Conservation (phyloP, 2,329 filamentous ascomycete genomes). For the Colletotrichum nymphaeae region DNA sequence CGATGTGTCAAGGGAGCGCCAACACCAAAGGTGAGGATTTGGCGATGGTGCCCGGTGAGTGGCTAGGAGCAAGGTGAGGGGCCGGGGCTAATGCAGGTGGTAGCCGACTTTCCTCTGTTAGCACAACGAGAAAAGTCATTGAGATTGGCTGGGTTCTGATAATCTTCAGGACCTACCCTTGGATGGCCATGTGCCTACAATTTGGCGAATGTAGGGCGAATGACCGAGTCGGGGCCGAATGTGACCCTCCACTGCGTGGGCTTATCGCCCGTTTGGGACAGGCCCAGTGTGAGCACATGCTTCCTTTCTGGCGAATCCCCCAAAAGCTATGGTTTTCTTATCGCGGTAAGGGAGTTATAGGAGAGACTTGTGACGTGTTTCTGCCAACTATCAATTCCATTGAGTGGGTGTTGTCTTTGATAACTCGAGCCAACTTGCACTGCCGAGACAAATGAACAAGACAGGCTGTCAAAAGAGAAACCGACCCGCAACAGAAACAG, state of each 20-base stretch:
- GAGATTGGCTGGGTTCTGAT: not conserved
- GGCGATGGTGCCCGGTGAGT: constrained; percentile 23
- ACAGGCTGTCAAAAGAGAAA: not conserved
- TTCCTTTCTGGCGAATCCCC: not conserved
- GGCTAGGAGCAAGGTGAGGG: constrained; percentile 6
- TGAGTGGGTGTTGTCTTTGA: not conserved
- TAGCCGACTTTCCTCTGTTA: constrained; percentile 1
- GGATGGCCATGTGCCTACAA: constrained; percentile 23
- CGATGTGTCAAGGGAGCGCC: not conserved
- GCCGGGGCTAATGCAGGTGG: constrained; percentile 33
- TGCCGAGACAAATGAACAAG: too few relatives aligned
- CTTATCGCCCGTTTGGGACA: constrained; percentile 14
- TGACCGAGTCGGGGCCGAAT: constrained; percentile 32
- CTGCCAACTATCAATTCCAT: not conserved
- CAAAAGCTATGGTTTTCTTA: not conserved
- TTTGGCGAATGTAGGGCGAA: not conserved
- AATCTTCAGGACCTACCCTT: constrained; percentile 14
- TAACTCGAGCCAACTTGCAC: not conserved
- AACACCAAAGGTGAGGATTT: constrained; percentile 22
- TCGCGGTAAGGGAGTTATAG: not conserved
- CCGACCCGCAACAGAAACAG: not conserved
- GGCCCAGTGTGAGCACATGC: constrained; percentile 24
- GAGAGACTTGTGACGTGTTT: not conserved
- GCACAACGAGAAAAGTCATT: not conserved
- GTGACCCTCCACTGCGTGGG: constrained; percentile 13